Conservation (phyloP, 225 moss, liverwort and hornwort species). For the Marchantia polymorpha region DNA sequence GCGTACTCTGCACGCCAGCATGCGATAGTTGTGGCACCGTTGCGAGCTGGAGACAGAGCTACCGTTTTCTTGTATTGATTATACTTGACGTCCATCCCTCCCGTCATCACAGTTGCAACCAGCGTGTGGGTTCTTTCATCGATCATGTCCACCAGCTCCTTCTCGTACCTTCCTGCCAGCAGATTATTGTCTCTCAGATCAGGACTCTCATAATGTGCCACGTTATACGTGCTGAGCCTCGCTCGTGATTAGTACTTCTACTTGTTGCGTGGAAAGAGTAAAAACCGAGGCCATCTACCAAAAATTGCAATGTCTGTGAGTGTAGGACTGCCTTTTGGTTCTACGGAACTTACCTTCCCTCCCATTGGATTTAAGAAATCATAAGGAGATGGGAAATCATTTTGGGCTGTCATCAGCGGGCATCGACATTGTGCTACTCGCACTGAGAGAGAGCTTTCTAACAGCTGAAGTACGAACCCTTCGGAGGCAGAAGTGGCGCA, state of each 20-base stretch:
- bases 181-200: background rate
- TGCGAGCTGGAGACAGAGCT: slow-evolving; percentile 22
- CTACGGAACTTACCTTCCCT: too few relatives aligned
- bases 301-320: too few relatives aligned
- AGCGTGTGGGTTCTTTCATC: slow-evolving; percentile 33
- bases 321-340: too few relatives aligned
- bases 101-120: slow-evolving; percentile 23
- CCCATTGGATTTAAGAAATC: too few relatives aligned
- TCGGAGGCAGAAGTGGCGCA: too few relatives aligned
- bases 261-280: too few relatives aligned
- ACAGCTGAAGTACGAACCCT: background rate
- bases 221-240: too few relatives aligned
- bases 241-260: too few relatives aligned
- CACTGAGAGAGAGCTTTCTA: slow-evolving; percentile 29
- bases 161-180: slow-evolving; percentile 30
- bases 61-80: slow-evolving; percentile 36
- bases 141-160: slow-evolving; percentile 31
- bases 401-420: too few relatives aligned
- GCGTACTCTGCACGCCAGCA: slow-evolving; percentile 38
- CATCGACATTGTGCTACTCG: slow-evolving; percentile 21
- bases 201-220: too few relatives aligned
- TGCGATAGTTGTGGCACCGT: slow-evolving; percentile 31
- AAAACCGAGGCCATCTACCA: too few relatives aligned
- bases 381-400: too few relatives aligned
- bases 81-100: slow-evolving; percentile 9